Base-by-base conservation (phyloP, 148 eudicot species). In the Nyssa sinensis region DNA sequence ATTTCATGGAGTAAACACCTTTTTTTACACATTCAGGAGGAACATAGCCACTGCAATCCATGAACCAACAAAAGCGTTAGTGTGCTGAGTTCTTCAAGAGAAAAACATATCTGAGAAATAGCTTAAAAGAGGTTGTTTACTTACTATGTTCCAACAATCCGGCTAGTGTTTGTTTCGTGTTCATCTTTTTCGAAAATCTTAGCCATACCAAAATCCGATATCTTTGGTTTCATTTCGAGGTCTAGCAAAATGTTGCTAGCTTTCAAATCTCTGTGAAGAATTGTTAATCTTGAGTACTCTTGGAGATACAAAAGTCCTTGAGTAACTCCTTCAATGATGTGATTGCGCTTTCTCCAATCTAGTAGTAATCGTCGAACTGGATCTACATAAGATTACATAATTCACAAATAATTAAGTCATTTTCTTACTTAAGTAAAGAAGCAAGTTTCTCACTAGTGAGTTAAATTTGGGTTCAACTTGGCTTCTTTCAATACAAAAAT, bases 231-330 rank as follows among this genome's bases (percentile, higher is more conserved):
- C 64, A 81, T 73, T 0, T 77, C 53, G 24, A 66, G 58, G 61
- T 77, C 84, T 23, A 81, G 79, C 32, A 81, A 77, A 51, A 77
- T 81, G 53, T 81, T 81, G 72, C 78, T 81, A 19, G 81, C 78
- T 64, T 81, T 81, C 17, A 81, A 28, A 34, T 81, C 82, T 47
- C 82, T 69, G 31, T 79, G 83, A 27, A 83, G 70, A 60, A 83
- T 65, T 44, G 86, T 83, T 10, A 76, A 37, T 68, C 72, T 79
- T 31, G 82, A 78, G 75, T 82, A 82, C 51, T 82, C 85, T 58
- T 82, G 85, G 47, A 82, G 85, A 70, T 82, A 82, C 16, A 82
- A 55, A 12, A 82, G 85, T 33, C 82, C 85, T 75, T 82, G 85
- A 71, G 72, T 75, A 4, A 82, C 69, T 29, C 85, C 85, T 67